Conservation (phyloP, 352 stramenopile genomes). For the Phytophthora idaei region DNA sequence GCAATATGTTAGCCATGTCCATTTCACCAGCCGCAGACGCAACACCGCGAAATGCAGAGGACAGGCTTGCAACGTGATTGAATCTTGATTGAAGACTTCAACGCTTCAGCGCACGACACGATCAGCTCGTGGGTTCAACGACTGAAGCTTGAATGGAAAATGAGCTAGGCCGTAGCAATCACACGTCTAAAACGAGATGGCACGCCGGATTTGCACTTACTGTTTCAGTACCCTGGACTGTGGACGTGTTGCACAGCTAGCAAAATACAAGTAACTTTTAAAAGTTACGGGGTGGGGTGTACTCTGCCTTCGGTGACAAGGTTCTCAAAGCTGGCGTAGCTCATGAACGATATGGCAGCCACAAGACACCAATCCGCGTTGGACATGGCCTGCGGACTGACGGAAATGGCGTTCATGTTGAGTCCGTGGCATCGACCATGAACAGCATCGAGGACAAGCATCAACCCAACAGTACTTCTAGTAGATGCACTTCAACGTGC, state of each 20-base stretch:
- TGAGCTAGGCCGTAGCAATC: neutral
- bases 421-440: too few relatives aligned
- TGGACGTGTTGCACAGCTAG: neutral
- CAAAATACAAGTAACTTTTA: neutral
- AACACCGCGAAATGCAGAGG: conserved; percentile 25
- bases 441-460: too few relatives aligned
- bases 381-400: too few relatives aligned
- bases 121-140: neutral
- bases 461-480: too few relatives aligned
- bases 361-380: too few relatives aligned
- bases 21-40: conserved; percentile 15
- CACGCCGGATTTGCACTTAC: conserved; percentile 1
- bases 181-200: conserved; percentile 7
- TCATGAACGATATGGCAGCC: too few relatives aligned
- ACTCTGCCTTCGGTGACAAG: too few relatives aligned
- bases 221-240: too few relatives aligned
- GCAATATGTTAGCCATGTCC: conserved; percentile 12
- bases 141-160: neutral
- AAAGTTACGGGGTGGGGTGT: too few relatives aligned
- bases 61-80: neutral
- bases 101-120: neutral
- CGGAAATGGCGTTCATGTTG: too few relatives aligned
- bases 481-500: too few relatives aligned
- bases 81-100: conserved; percentile 19
- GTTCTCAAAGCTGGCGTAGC: too few relatives aligned